Evolutionary conservation across 768 basidiomycete genomes (phyloP), one percentile per base, ranked within the genome.

Genomic region (Mycena maculata): DNA sequence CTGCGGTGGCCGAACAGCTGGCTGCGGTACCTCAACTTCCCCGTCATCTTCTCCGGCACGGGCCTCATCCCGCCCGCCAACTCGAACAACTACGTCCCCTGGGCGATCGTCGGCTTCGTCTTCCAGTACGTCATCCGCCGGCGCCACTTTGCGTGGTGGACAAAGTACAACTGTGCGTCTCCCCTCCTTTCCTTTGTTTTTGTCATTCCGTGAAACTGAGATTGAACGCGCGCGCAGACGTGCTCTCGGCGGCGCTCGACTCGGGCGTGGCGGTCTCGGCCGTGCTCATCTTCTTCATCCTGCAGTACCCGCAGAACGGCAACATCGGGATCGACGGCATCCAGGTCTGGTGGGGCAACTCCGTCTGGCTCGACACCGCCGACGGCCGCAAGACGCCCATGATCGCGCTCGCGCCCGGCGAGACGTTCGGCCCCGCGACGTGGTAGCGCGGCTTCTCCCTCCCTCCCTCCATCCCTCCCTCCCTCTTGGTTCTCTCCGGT

Each of bases 11-110:
- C 92, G 23, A 86, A 90, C 63, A 83, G 84, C 73, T 85, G 82
- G 71, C 71, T 88, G 53, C 85, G 86, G 68, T 89, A 88, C 74
- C 73, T 92, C 83, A 91, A 91, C 75, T 86, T 84, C 81, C 85
- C 85, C 48, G 83, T 87, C 70, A 82, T 88, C 74, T 90, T 91
- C 79, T 85, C 81, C 62, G 89, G 90, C 27, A 84, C 86, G 36
- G 85, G 84, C 20, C 66, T 74, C 63, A 90, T 92, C 65, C 91
- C 91, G 11, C 90, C 91, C 12, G 90, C 90, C 39, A 85, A 78
- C 23, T 88, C 89, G 20, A 81, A 87, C 77, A 92, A 92, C 80
- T 60, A 60, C 52, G 76, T 83, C 4, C 77, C 79, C 9, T 86
- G 80, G 80, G 72, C 83, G 25, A 66, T 84, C 39, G 77, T 82